Base-by-base conservation (phyloP, 2,329 filamentous ascomycete species). In the Achaetomium macrosporum region DNA sequence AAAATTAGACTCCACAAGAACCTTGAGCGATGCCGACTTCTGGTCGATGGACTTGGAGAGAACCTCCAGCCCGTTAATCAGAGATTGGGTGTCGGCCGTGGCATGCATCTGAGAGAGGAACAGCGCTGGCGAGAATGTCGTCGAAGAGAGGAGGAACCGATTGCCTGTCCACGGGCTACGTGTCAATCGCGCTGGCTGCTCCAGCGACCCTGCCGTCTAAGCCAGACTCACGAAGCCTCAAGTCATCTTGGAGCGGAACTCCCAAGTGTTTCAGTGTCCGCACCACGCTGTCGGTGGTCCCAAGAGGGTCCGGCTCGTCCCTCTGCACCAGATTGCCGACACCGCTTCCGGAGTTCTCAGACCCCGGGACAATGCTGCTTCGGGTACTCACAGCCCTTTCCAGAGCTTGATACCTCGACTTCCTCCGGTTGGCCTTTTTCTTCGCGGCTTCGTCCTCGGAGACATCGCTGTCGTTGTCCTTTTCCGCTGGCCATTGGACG, bases 1-100 rank as follows among this genome's bases (percentile, higher is more conserved):
- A 66, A 99, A 99, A 68, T 99, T 99, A 59, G 89, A 92, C 69
- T 99, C 93, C 20, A 99, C 93, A 16, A 99, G 79, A 11, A 95
- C 88, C 68, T 99, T 99, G 56, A 99, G 79, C 4, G 91, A 96
- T 0, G 92, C 93, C 0, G 92, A 96, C 70, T 99, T 99, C 71
- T 97, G 89, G 64, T 97, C 93, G 64, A 99, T 99, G 1, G 92
- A 96, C 57, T 82, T 82, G 16, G 90, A 93, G 17, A 99, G 81
- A 54, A 87, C 84, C 61, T 96, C 87, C 17, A 99, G 80, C 3
- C 93, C 95, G 45, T 82, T 77, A 12, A 96, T 76, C 1, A 99
- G 76, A 42, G 84, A 82, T 61, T 90, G 81, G 1, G 91, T 96
- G 51, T 92, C 90, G 50, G 88, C 92, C 44, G 84, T 81, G 55